These are phyloP conservation scores for Torulaspora franciscae DNA, from an alignment of 805 yeast genomes.

Conservation along the genomic window DNA sequence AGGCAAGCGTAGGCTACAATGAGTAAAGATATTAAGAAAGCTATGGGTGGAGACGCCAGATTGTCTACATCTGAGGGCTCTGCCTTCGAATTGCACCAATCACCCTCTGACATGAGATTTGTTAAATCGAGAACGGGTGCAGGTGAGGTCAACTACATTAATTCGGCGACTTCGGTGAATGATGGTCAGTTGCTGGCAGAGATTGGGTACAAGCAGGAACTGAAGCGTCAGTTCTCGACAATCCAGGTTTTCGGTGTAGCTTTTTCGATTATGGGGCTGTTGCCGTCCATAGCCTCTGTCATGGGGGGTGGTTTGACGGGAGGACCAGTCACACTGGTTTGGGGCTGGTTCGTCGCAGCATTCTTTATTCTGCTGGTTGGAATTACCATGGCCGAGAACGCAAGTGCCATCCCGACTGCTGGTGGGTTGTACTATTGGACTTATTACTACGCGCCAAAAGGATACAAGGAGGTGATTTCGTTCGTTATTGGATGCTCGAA, in stretches of 20 bases:
- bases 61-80: conserved; percentile 12
- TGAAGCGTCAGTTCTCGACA: conserved; percentile 55
- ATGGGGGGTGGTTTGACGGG: conserved; percentile 51
- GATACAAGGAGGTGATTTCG: conserved; percentile 47
- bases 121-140: conserved; percentile 22
- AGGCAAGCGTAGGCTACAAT: background rate
- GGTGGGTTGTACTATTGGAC: conserved; percentile 74
- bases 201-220: conserved; percentile 68
- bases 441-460: conserved; percentile 57
- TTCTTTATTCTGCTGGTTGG: conserved; percentile 56
- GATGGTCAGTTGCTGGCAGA: conserved; percentile 28
- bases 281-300: conserved; percentile 59
- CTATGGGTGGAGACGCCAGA: background rate
- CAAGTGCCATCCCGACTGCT: conserved; percentile 66
- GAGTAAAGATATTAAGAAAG: conserved; percentile 3
- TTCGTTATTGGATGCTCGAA: conserved; percentile 65
- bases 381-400: conserved; percentile 58
- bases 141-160: conserved; percentile 27
- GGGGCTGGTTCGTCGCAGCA: conserved; percentile 66
- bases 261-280: conserved; percentile 65
- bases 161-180: conserved; percentile 19
- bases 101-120: conserved; percentile 15
- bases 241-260: conserved; percentile 67
- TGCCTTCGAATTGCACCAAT: conserved; percentile 9
- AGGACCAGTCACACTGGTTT: conserved; percentile 56